Evolutionary conservation across 2,329 filamentous ascomycete genomes (phyloP), one percentile per base, ranked within the genome.

Genomic region (Alternaria hordeiaustralica): DNA sequence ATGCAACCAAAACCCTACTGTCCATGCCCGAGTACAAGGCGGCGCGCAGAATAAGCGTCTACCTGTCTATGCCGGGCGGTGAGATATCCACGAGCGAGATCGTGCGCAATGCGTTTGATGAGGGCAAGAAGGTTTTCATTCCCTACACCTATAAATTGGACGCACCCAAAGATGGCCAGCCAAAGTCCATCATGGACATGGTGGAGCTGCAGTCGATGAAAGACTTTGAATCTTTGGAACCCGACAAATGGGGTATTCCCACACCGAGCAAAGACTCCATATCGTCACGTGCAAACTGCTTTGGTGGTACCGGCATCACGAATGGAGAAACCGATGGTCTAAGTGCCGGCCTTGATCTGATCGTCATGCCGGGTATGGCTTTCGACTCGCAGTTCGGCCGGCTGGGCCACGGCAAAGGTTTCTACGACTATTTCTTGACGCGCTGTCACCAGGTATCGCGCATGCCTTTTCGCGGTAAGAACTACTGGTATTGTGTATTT

Each of bases 161-260:
- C 5, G 26, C 54, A 18, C 73, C 78, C 13, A 66, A 69, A 23
- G 67, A 76, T 6, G 78, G 78, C 26, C 82, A 83, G 60, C 87
- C 88, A 6, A 82, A 75, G 6, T 92, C 92, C 15, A 87, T 96
- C 58, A 99, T 99, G 96, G 94, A 97, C 75, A 98, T 99, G 96
- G 88, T 99, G 21, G 89, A 89, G 66, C 84, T 99, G 44, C 83
- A 85, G 60, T 90, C 89, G 25, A 79, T 93, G 55, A 82, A 87
- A 26, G 96, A 99, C 78, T 97, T 94, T 78, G 88, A 93, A 67
- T 87, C 87, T 23, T 84, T 98, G 63, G 82, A 89, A 74, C 86
- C 87, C 44, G 96, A 99, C 80, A 89, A 87, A 77, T 99, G 96
- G 96, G 94, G 94, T 10, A 99, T 99, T 68, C 96, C 96, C n/a